Base-by-base conservation (phyloP, 257 asterid species). In the Nemophila menziesii region DNA sequence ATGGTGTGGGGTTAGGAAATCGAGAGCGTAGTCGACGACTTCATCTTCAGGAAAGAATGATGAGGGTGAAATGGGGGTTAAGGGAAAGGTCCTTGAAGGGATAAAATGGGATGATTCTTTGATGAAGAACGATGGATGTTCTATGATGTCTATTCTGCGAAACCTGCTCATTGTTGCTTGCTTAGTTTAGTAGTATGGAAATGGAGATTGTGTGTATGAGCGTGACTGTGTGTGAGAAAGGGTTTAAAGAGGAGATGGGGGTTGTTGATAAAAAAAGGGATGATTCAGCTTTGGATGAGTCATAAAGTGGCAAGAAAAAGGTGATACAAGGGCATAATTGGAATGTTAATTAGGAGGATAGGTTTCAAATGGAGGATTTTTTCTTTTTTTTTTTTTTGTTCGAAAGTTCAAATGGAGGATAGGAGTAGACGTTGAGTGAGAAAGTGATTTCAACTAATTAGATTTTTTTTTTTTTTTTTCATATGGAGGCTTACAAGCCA, bases 121-220 rank as follows among this genome's bases (percentile, higher is more conserved):
- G 47, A 63, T 66, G 43, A 58, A 57, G 56, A 49, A 54, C 3
- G 66, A 53, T 22, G 95, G 71, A 52, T 56, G 65, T 15, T 87
- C 78, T 3, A 80, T 42, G 20, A 80, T 39, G 44, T 80, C 80
- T 56, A 70, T 77, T 69, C 92, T 66, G 44, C 77, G 64, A 59
- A 62, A 63, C 48, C 86, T 43, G 39, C 79, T 74, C 94, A 77
- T 79, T 41, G 29, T 56, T 61, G 33, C 33, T 29, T 29, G 36
- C 36, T 29, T 13, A 29, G 12, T 10, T n/a, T 2, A 29, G 36
- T 2, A 29, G 36, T 2, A 2, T 10, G 12, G 36, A 29, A 29
- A 29, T 29, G 36, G 36, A 7, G 36, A 2, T 29, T 29, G 3
- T 29, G 36, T 29, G 36, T 29, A 13, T 29, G 36, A 7, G 33